Percentiles rank a stretch among this genome's conserved stretches.
phyloP scores from a whole-genome alignment of 306 rosid genomes.

The Cucurbita ficifolia region DNA sequence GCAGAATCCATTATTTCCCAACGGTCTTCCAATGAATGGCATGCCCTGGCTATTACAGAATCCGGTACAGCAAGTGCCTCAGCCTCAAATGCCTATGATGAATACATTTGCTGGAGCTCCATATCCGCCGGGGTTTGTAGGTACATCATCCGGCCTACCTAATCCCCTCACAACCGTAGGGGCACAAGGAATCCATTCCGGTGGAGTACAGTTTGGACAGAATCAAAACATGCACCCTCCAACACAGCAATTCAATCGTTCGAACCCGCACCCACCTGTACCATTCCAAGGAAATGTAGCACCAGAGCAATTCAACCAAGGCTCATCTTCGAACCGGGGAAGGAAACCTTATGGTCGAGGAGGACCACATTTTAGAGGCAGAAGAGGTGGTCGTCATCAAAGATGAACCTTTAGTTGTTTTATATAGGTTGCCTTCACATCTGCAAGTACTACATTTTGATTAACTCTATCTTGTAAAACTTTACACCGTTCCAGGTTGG shows the following conservation, averaged over 20 bases:
- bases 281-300: conserved; percentile 15
- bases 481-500: background rate
- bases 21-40: conserved; percentile 33
- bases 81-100: conserved; percentile 38
- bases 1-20: conserved; percentile 27
- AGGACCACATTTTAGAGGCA: conserved; percentile 24
- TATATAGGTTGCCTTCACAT: background rate
- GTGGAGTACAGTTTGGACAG: conserved; percentile 19
- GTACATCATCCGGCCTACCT: conserved; percentile 26
- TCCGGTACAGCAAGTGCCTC: conserved; percentile 24
- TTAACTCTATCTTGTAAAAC: background rate
- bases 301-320: conserved; percentile 30
- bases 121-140: conserved; percentile 27
- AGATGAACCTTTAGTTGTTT: conserved; percentile 12
- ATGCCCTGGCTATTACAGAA: conserved; percentile 37
- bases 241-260: conserved; percentile 27
- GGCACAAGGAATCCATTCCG: conserved; percentile 23
- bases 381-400: conserved; percentile 42
- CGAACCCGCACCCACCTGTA: conserved; percentile 13
- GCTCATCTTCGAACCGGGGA: conserved; percentile 31
- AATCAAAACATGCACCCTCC: conserved; percentile 18
- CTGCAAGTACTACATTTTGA: background rate
- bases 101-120: conserved; percentile 29
- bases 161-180: conserved; percentile 11
- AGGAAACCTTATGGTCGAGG: conserved; percentile 29